Evolutionary conservation across 202 grass and related monocot species (phyloP).

Genomic region (Elaeis oleifera): DNA sequence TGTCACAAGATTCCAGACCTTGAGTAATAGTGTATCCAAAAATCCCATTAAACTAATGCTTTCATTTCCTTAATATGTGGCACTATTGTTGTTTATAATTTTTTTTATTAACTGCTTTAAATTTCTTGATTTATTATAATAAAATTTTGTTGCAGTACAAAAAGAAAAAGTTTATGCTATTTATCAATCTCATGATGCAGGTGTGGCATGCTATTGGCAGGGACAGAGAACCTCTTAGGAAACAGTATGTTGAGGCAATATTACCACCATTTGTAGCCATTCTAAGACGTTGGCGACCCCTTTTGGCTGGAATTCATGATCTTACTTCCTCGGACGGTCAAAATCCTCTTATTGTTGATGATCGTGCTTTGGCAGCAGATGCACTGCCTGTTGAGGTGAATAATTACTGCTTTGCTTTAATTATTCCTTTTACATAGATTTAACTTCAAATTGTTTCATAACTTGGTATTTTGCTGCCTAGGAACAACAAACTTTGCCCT

Average conservation of each 20-base stretch:
- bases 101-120: too few relatives aligned
- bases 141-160: too few relatives aligned
- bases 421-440: neutral
- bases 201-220: slow-evolving; percentile 87
- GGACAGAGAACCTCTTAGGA: slow-evolving; percentile 71
- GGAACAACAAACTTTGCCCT: too few relatives aligned
- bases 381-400: slow-evolving; percentile 62
- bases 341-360: slow-evolving; percentile 89
- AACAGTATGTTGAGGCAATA: slow-evolving; percentile 81
- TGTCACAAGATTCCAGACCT: too few relatives aligned
- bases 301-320: slow-evolving; percentile 96
- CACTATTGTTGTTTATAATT: too few relatives aligned
- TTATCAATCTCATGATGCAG: slow-evolving; percentile 39
- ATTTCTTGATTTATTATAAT: too few relatives aligned
- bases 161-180: slow-evolving; percentile 17
- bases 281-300: slow-evolving; percentile 78
- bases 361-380: slow-evolving; percentile 87
- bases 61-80: too few relatives aligned
- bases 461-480: too few relatives aligned
- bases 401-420: neutral
- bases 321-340: slow-evolving; percentile 94
- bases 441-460: too few relatives aligned
- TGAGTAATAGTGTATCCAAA: too few relatives aligned
- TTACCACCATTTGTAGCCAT: slow-evolving; percentile 90
- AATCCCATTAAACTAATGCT: too few relatives aligned